Conservation (phyloP, 2,329 filamentous ascomycete species). For the Fragosphaeria purpurea region DNA sequence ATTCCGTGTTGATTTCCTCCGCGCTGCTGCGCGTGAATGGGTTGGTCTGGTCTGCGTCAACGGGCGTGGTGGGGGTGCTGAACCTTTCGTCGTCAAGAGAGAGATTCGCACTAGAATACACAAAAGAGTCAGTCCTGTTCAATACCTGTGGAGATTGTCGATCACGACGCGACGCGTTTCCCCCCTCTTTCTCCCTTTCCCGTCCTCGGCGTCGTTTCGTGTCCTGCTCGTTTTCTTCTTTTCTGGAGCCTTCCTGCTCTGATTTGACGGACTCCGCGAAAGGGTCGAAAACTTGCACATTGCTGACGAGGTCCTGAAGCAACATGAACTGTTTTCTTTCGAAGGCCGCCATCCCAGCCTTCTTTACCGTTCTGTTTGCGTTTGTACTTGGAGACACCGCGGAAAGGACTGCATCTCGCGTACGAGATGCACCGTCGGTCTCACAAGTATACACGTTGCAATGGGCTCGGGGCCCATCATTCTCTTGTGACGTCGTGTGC, state of each 20-base stretch:
- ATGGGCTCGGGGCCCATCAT: too few relatives aligned
- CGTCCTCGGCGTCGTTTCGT: too few relatives aligned
- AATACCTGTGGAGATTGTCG: background rate
- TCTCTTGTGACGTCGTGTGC: too few relatives aligned
- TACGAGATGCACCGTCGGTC: too few relatives aligned
- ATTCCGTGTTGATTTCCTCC: constrained; percentile 53
- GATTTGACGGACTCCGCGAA: background rate
- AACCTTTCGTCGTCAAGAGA: constrained; percentile 33
- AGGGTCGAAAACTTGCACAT: constrained; percentile 1
- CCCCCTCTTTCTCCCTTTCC: too few relatives aligned
- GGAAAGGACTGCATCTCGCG: background rate
- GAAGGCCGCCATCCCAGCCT: constrained; percentile 12
- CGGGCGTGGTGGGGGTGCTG: constrained; percentile 17
- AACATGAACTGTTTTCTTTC: constrained; percentile 14
- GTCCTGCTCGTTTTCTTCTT: background rate
- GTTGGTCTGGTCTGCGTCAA: constrained; percentile 1
- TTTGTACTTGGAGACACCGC: constrained; percentile 8
- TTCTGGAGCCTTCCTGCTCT: background rate
- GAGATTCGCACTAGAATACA: constrained; percentile 40
- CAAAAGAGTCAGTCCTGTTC: constrained; percentile 13
- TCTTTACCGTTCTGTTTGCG: background rate
- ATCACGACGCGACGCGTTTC: background rate
- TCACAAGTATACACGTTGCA: too few relatives aligned
- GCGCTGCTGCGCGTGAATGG: constrained; percentile 40
- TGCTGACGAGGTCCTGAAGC: constrained; percentile 10